These are phyloP conservation scores for Fraxinus greggii DNA, from an alignment of 305 asterid genomes.

Conservation along the genomic window DNA sequence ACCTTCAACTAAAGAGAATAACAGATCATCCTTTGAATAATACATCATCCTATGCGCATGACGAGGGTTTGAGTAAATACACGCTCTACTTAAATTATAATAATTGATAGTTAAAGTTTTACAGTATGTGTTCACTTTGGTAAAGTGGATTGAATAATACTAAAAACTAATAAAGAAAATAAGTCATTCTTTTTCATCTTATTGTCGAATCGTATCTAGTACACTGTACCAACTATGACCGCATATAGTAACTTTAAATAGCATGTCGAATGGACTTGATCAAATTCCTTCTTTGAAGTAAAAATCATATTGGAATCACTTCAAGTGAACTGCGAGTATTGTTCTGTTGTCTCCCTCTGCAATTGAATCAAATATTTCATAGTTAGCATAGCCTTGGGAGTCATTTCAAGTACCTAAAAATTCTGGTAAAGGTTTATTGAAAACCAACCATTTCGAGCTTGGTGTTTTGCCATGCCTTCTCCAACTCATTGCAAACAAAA, in stretches of 20 bases:
- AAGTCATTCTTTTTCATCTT: background rate
- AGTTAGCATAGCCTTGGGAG: background rate
- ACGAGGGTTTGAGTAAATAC: too few relatives aligned
- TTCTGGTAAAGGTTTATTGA: background rate
- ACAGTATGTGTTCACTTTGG: background rate
- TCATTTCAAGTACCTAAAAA: background rate
- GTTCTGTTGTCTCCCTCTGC: background rate
- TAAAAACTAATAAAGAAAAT: background rate
- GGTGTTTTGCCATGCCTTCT: conserved; percentile 63
- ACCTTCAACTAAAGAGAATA: too few relatives aligned
- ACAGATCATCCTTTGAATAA: too few relatives aligned
- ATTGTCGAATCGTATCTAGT: background rate
- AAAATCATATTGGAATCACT: background rate
- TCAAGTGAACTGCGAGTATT: background rate
- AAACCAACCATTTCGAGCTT: conserved; percentile 40
- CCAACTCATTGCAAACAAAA: conserved; percentile 61
- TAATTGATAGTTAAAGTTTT: too few relatives aligned
- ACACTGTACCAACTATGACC: background rate
- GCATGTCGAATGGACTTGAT: background rate
- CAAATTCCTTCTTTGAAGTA: background rate
- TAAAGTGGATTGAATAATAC: background rate
- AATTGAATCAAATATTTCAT: background rate
- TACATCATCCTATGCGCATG: too few relatives aligned
- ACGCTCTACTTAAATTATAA: too few relatives aligned
- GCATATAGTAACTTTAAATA: background rate